Evolutionary conservation across 805 yeast species (phyloP).

Genomic region (Candida boleticola): DNA sequence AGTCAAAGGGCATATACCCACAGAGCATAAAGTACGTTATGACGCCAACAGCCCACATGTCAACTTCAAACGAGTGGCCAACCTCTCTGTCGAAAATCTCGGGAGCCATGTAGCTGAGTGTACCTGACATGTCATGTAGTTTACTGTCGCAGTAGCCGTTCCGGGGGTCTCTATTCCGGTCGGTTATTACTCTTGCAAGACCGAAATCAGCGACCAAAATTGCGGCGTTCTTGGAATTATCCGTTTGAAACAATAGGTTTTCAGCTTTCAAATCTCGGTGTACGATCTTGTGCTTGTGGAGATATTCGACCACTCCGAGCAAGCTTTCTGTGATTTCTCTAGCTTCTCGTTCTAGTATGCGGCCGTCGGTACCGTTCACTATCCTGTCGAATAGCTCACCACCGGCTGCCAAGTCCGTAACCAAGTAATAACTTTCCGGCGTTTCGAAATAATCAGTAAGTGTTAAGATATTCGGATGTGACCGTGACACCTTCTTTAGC

Average conservation of each 20-base stretch:
- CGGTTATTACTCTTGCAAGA: conserved; percentile 48
- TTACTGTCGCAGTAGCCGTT: too few species aligned
- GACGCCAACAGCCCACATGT: conserved; percentile 78
- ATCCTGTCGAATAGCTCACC: conserved; percentile 69
- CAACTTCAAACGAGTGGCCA: conserved; percentile 61
- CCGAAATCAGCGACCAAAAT: conserved; percentile 64
- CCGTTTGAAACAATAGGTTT: conserved; percentile 51
- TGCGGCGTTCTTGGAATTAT: conserved; percentile 32
- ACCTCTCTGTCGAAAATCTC: conserved; percentile 50
- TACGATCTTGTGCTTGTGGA: conserved; percentile 58
- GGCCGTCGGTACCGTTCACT: conserved; percentile 34
- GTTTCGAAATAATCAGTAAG: conserved; percentile 73
- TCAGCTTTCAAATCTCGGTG: conserved; percentile 77
- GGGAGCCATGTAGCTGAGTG: conserved; percentile 75
- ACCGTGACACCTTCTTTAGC: conserved; percentile 48
- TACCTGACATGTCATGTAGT: conserved; percentile 57
- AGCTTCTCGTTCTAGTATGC: conserved; percentile 47
- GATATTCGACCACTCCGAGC: conserved; percentile 52
- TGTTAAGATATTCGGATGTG: conserved; percentile 56
- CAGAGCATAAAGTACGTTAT: conserved; percentile 65
- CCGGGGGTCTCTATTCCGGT: conserved; percentile 19
- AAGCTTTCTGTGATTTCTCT: conserved; percentile 49
- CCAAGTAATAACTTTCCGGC: conserved; percentile 48
- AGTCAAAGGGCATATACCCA: conserved; percentile 77
- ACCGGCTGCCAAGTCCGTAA: conserved; percentile 66